Evolutionary conservation across 169 alveolate species (phyloP).

Genomic region (Neospora caninum): DNA sequence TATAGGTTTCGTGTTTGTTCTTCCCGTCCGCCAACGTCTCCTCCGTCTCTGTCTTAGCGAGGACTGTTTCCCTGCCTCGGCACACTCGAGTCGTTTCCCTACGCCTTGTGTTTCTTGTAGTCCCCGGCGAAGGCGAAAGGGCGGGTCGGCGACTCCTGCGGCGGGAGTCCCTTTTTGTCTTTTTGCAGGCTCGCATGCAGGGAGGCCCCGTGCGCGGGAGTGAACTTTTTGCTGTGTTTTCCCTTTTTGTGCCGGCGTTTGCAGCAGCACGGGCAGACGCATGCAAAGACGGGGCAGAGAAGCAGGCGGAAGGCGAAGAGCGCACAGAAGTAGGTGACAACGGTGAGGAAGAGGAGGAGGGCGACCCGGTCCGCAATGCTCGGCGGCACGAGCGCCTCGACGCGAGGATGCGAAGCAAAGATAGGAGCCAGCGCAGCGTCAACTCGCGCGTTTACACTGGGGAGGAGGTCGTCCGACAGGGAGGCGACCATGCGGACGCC

Average conservation of each 20-base stretch:
- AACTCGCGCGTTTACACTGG: slow-evolving; percentile 22
- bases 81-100: not conserved
- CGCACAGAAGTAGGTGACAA: not conserved
- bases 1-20: no score
- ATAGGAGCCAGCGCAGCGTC: slow-evolving; percentile 31
- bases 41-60: no score
- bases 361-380: slow-evolving; percentile 12
- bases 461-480: slow-evolving; percentile 18
- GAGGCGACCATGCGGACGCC: not conserved
- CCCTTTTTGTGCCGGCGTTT: not conserved
- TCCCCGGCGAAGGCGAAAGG: slow-evolving; percentile 19
- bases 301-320: slow-evolving; percentile 5
- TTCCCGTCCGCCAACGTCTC: no score
- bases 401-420: not conserved
- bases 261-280: slow-evolving; percentile 29
- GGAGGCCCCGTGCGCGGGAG: not conserved
- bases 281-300: not conserved
- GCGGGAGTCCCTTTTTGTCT: slow-evolving; percentile 13
- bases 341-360: not conserved
- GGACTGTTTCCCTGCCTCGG: not conserved
- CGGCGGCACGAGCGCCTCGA: slow-evolving; percentile 27
- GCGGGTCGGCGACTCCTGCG: not conserved
- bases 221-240: not conserved
- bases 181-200: not conserved
- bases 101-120: not conserved